Evolutionary conservation across 176 grass and related monocot species (phyloP).

Genomic region (Avena atlantica): DNA sequence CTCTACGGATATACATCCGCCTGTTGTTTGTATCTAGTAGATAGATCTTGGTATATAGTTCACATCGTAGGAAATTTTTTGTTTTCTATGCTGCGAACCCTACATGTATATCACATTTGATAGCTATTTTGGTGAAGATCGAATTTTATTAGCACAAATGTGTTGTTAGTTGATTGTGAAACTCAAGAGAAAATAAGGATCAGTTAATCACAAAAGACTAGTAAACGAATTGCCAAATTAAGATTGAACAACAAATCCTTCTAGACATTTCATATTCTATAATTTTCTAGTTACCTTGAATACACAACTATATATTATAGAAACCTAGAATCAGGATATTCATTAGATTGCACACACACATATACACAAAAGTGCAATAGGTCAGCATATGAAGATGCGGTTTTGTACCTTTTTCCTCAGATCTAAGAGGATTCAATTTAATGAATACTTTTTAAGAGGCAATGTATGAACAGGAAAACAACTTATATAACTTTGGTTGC

Average conservation of each 20-base stretch:
- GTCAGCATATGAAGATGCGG: background rate
- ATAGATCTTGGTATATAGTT: too few relatives aligned
- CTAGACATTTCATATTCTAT: background rate
- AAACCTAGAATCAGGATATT: background rate
- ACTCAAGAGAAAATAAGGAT: background rate
- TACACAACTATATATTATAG: background rate
- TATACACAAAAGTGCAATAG: background rate
- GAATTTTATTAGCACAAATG: background rate
- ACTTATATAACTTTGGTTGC: background rate
- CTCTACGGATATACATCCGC: too few relatives aligned
- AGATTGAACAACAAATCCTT: background rate
- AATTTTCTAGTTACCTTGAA: background rate
- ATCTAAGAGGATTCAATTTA: background rate
- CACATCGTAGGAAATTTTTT: too few relatives aligned
- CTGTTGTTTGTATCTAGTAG: too few relatives aligned
- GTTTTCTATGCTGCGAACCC: too few relatives aligned
- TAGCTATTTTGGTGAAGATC: background rate
- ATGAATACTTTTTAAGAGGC: background rate
- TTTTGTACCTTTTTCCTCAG: background rate
- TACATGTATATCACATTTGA: background rate
- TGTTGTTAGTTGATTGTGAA: background rate
- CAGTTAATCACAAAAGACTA: background rate
- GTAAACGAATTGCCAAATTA: background rate
- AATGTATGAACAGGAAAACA: background rate
- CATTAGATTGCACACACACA: background rate